phyloP scores from a whole-genome alignment of 139 green algal genomes.

The Chlorella ohadii region DNA sequence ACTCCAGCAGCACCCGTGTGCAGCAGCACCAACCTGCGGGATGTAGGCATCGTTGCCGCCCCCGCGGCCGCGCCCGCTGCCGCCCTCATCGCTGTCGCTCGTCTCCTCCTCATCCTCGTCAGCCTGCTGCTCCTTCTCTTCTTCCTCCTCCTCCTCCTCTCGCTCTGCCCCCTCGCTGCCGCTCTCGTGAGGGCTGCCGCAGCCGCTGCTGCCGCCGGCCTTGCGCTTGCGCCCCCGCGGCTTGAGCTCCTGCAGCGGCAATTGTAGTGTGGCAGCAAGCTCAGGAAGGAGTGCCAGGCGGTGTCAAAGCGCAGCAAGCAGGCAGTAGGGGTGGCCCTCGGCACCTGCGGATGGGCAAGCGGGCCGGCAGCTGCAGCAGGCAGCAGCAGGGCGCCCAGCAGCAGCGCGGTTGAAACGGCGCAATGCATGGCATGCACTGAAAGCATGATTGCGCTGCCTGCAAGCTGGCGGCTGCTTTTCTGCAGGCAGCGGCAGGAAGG shows the following conservation, averaged over 20 bases:
- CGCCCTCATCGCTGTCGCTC: background rate
- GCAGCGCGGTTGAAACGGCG: too few species aligned
- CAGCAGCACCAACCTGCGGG: background rate
- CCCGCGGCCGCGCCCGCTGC: background rate
- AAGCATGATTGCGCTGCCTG: too few species aligned
- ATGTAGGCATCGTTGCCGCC: background rate
- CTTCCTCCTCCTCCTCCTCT: background rate
- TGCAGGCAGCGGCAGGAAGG: too few species aligned
- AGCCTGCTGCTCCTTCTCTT: background rate
- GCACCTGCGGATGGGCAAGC: too few species aligned
- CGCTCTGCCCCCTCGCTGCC: background rate
- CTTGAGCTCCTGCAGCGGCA: background rate
- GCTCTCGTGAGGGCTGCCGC: background rate
- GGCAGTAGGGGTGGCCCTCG: too few species aligned
- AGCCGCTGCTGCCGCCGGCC: background rate
- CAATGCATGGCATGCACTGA: too few species aligned
- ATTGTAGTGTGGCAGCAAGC: too few species aligned
- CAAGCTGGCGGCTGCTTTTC: background rate
- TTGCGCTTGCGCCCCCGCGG: background rate
- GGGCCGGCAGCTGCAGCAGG: too few species aligned
- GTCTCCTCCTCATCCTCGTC: background rate
- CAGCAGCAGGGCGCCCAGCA: background rate
- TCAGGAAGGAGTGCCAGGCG: too few species aligned
- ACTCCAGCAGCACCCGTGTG: background rate
- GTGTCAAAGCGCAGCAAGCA: too few species aligned